These are phyloP conservation scores for Actinomucor elegans DNA, from an alignment of 371 early-diverging fungal species.

Conservation along the genomic window DNA sequence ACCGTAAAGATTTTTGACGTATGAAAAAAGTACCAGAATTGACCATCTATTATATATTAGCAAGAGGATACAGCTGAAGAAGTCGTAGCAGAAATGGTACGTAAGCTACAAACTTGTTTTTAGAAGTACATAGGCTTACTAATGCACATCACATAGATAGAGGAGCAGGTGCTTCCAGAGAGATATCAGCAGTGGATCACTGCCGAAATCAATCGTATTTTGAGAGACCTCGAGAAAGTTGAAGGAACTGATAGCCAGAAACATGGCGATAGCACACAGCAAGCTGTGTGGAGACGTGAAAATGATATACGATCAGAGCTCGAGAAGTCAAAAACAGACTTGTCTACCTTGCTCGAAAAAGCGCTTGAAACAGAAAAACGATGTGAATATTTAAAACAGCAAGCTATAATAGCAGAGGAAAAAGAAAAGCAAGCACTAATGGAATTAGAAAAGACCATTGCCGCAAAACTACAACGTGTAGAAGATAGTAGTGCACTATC, in stretches of 20 bases:
- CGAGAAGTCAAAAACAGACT: conserved; percentile 28
- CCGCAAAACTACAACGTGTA: background rate
- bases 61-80: conserved; percentile 88
- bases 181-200: conserved; percentile 77
- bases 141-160: conserved; percentile 65
- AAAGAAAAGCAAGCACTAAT: conserved; percentile 19
- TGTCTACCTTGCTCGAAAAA: conserved; percentile 18
- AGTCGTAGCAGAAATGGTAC: conserved; percentile 87
- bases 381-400: conserved; percentile 25
- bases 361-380: conserved; percentile 30
- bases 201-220: conserved; percentile 80
- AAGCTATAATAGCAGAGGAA: conserved; percentile 30
- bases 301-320: conserved; percentile 36
- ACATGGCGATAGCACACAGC: conserved; percentile 17
- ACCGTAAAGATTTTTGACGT: background rate
- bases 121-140: background rate
- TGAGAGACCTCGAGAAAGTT: conserved; percentile 66
- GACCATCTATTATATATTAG: background rate
- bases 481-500: background rate
- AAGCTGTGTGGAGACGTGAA: conserved; percentile 42
- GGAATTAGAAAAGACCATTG: conserved; percentile 13
- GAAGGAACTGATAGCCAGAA: conserved; percentile 38
- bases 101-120: background rate
- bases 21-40: background rate
- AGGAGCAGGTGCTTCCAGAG: conserved; percentile 74